Evolutionary conservation across 371 early-diverging fungal species (phyloP), one percentile per base, ranked within the genome.

Genomic region (Dipsacomyces acuminosporus): DNA sequence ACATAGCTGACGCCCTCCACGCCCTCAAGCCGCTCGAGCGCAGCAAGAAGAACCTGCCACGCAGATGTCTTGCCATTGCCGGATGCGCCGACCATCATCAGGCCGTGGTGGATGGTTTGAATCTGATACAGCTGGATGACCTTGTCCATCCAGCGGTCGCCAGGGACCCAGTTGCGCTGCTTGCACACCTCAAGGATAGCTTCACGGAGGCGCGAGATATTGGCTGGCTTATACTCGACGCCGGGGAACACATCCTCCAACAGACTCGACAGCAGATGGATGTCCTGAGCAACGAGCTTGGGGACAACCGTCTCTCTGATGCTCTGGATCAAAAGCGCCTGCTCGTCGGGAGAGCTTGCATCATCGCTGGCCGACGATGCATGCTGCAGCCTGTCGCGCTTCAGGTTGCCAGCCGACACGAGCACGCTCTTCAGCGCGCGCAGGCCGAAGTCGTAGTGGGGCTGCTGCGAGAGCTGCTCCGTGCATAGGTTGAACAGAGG

Each of bases 381-480:
- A 23, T 30, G 58, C 40, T 79, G 74, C n/a, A 91, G 73, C 17
- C 87, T 80, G 52, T 91, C 89, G 54, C 99, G 88, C 76, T 99
- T 96, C 70, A 98, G 72, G 61, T 95, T 95, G 77, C 99, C 99
- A 18, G 98, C 98, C 63, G 89, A 89, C 35, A 95, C 90, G 23
- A 99, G 76, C 14, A 98, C 98, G 84, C 94, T 91, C 81, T 99
- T 99, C n/a, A 99, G 76, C 2, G 98, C 93, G 69, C 99, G 92
- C 54, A 99, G 82, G 54, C 99, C 99, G 75, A 99, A 99, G 74
- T 99, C 99, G 72, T 99, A 99, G 72, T 99, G 98, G 15, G 87
- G 85, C 78, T 95, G 95, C 41, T 89, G 85, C 13, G 93, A 90
- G 5, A 98, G 80, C 64, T 96, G 95, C 76, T 94, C 93, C 17